Evolutionary conservation across 2,329 filamentous ascomycete species (phyloP), one percentile per base, ranked within the genome.

Genomic region (Scopulariopsis brevicaulis): DNA sequence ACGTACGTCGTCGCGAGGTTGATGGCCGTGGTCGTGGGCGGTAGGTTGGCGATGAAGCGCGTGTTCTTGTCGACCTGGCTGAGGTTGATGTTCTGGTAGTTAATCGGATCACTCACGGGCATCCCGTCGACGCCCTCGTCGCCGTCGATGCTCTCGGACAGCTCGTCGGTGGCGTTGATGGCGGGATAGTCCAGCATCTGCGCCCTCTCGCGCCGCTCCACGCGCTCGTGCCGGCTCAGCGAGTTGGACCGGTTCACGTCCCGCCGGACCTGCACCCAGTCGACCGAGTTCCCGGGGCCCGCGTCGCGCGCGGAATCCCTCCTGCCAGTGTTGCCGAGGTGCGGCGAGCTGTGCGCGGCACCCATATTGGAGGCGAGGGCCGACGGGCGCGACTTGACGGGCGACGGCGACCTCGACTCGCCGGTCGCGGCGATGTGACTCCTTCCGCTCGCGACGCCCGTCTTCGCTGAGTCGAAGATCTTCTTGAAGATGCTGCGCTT

Each of bases 161-260:
- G 78, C 65, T 95, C 89, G 62, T 97, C 92, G 3, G 97, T 87
- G 0, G 95, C 90, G 60, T 91, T 89, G 52, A 97, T 81, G 0
- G 92, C 87, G 0, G 90, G 87, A 62, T 95, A 85, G 63, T 96
- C 92, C 75, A 96, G 84, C 89, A 97, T 94, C 66, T 96, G 87
- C 67, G 92, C 96, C 57, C 93, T 83, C 65, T 99, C 93, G 51
- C 83, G 86, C 57, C 93, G 80, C 68, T 99, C 94, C 46, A 84
- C 79, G 22, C 86, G 82, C 73, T 99, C 94, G 63, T 93, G 94
- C 61, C 85, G 86, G 70, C 92, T 96, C 43, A 96, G 77, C 0
- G 93, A 94, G 67, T 96, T 97, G 3, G 93, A 96, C 40, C 94
- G 83, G 70, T 99, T 97, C 53, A 99, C 87, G 71, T 99, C 95